Conservation (phyloP, 2,329 filamentous ascomycete genomes). For the Alternaria atra region DNA sequence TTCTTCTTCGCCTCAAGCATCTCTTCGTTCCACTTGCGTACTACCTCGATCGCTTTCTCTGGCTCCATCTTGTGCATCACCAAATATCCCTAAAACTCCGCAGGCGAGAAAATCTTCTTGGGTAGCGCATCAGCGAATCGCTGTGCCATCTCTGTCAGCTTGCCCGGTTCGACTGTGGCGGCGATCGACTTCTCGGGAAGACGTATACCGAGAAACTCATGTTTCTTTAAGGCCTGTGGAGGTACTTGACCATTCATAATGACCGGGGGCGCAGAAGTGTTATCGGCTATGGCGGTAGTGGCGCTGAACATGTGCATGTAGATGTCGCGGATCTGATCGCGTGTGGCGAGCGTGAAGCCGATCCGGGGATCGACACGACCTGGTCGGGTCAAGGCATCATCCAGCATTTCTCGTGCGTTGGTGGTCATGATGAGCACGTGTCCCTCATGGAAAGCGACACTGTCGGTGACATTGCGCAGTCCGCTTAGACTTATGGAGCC, state of each 20-base stretch:
- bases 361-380: constrained; percentile 76
- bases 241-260: not conserved
- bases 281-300: not conserved
- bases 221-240: constrained; percentile 2
- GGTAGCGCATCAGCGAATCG: constrained; percentile 59
- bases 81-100: constrained; percentile 64
- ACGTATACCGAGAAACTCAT: constrained; percentile 22
- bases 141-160: constrained; percentile 48
- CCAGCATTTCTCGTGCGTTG: constrained; percentile 76
- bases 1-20: constrained; percentile 45
- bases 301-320: constrained; percentile 54
- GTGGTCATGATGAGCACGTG: constrained; percentile 84
- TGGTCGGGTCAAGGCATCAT: constrained; percentile 76
- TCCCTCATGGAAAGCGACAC: constrained; percentile 80
- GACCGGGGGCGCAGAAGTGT: not conserved
- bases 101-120: constrained; percentile 59
- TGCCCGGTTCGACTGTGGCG: constrained; percentile 15
- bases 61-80: constrained; percentile 62
- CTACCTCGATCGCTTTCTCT: constrained; percentile 54
- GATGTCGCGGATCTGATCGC: constrained; percentile 53
- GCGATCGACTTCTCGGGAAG: not conserved
- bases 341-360: constrained; percentile 62
- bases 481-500: constrained; percentile 75
- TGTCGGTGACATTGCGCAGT: constrained; percentile 83
- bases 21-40: constrained; percentile 55